Conservation (phyloP, 2,329 filamentous ascomycete species). For the Phyllachora maydis region DNA sequence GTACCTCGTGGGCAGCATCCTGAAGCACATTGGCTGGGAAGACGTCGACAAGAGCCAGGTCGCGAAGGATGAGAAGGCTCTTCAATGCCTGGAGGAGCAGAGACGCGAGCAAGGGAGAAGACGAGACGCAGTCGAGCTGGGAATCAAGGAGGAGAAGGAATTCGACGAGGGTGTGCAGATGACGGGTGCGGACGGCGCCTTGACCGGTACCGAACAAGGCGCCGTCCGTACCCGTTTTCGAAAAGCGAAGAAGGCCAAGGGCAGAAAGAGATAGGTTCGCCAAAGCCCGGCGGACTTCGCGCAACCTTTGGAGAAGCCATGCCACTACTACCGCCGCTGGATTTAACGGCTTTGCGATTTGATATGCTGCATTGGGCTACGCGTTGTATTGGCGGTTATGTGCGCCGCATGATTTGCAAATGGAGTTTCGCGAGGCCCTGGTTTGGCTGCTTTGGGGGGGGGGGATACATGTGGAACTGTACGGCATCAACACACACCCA, state of each 20-base stretch:
- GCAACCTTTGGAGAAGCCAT: too few species aligned
- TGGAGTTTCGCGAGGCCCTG: neutral
- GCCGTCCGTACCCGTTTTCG: slow-evolving; percentile 7
- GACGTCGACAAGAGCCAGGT: slow-evolving; percentile 28
- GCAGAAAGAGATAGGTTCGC: slow-evolving; percentile 1
- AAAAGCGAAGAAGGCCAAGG: slow-evolving; percentile 6
- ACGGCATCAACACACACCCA: too few species aligned
- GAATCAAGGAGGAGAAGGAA: too few species aligned
- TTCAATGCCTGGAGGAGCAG: slow-evolving; percentile 10
- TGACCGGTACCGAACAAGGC: slow-evolving; percentile 4
- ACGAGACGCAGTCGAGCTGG: slow-evolving; percentile 6
- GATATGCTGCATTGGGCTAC: too few species aligned
- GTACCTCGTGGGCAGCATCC: slow-evolving; percentile 41
- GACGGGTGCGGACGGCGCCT: slow-evolving; percentile 1
- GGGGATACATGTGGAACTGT: too few species aligned
- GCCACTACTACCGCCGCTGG: neutral
- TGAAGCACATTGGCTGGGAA: slow-evolving; percentile 49
- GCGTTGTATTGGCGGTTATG: neutral
- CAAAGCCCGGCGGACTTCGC: too few species aligned
- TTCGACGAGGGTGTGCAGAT: neutral
- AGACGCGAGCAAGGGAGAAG: slow-evolving; percentile 7
- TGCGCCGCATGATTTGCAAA: neutral
- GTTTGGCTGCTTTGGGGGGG: neutral
- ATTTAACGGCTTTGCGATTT: neutral
- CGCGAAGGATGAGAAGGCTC: slow-evolving; percentile 10